These are phyloP conservation scores for Sparassis latifolia DNA, from an alignment of 1,284 basidiomycete genomes.

Conservation along the genomic window DNA sequence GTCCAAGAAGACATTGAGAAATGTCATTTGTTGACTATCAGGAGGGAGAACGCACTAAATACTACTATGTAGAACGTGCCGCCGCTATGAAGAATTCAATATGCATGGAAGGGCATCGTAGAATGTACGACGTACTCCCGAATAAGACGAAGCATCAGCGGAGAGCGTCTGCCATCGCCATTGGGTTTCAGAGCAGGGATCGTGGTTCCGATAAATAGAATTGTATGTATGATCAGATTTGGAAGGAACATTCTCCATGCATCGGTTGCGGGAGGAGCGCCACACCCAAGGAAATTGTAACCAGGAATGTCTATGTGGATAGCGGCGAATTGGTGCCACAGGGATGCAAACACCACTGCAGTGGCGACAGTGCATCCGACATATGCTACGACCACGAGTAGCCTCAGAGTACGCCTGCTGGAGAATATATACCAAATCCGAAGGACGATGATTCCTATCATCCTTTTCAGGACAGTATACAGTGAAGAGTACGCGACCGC, in stretches of 20 bases:
- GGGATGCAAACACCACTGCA: conserved; percentile 6
- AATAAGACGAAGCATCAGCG: background rate
- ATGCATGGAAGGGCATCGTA: background rate
- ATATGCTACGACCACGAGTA: conserved; percentile 12
- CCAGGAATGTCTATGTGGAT: conserved; percentile 7
- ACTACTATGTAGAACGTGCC: conserved; percentile 2
- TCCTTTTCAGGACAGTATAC: background rate
- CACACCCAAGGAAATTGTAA: conserved; percentile 12
- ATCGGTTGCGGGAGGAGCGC: conserved; percentile 11
- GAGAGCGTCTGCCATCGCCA: background rate
- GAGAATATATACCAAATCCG: conserved; percentile 25
- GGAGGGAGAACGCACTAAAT: background rate
- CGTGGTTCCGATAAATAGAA: background rate
- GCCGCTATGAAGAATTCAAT: background rate
- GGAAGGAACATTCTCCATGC: conserved; percentile 2
- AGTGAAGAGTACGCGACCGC: too few species aligned
- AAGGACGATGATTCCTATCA: conserved; percentile 21
- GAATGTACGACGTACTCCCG: conserved; percentile 1
- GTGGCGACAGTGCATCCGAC: conserved; percentile 6
- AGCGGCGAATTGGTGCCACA: conserved; percentile 13
- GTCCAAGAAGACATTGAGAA: background rate
- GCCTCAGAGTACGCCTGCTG: conserved; percentile 10
- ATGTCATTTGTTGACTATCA: background rate
- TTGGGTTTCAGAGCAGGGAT: background rate
- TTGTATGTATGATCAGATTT: conserved; percentile 1